Conservation (phyloP, 2,329 filamentous ascomycete species). For the Eutypella sp. region DNA sequence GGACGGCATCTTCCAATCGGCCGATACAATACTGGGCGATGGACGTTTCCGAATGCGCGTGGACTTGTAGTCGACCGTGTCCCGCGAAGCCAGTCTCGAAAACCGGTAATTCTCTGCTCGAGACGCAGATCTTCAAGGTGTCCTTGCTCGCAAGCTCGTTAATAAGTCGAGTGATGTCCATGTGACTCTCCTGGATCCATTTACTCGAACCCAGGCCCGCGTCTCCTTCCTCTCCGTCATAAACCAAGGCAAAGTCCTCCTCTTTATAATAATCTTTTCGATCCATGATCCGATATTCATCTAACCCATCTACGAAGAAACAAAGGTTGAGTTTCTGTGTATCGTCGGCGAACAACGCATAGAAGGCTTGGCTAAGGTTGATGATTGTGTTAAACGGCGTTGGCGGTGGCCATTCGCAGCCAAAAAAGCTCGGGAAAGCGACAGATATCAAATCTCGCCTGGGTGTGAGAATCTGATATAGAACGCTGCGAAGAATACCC, state of each 20-base stretch:
- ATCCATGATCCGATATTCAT: conserved; percentile 28
- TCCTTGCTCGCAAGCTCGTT: conserved; percentile 24
- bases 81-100: conserved; percentile 22
- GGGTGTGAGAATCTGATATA: conserved; percentile 30
- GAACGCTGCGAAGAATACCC: conserved; percentile 32
- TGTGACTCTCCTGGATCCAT: conserved; percentile 25
- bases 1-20: conserved; percentile 25
- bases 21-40: conserved; percentile 25
- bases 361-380: conserved; percentile 25
- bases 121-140: conserved; percentile 22
- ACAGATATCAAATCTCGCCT: conserved; percentile 26
- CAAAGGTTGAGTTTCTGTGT: conserved; percentile 21
- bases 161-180: conserved; percentile 22
- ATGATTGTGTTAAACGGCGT: conserved; percentile 23
- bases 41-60: conserved; percentile 23
- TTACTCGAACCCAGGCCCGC: conserved; percentile 26
- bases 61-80: conserved; percentile 20
- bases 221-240: conserved; percentile 23
- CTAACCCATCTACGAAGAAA: conserved; percentile 25
- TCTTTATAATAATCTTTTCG: conserved; percentile 27
- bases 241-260: conserved; percentile 21
- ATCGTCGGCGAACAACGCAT: conserved; percentile 25
- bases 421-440: conserved; percentile 26
- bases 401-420: conserved; percentile 24
- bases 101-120: conserved; percentile 23